Evolutionary conservation across 2,329 filamentous ascomycete genomes (phyloP), one percentile per base, ranked within the genome.

Genomic region (Neonectria coccinea): DNA sequence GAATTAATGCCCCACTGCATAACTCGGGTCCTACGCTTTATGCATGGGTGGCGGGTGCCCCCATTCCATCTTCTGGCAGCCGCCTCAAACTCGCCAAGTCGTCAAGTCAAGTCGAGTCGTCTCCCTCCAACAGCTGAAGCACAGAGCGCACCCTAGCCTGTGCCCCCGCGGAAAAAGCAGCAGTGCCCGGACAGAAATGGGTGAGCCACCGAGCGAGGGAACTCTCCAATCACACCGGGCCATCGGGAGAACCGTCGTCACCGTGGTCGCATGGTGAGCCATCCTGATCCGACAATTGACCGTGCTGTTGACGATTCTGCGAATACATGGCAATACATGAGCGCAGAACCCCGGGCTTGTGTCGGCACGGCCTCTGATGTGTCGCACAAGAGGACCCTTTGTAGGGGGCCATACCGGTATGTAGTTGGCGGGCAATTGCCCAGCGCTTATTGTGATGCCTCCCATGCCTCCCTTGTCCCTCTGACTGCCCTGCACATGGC

Each of bases 221-320:
- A 27, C 60, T 56, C 56, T 63, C 59, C 68, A 72, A 72, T 68
- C 70, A 72, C 55, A 55, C 36, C 53, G 29, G 53, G 36, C 27
- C 53, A 59, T 53, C 41, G 59, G 53, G 51, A 50, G 33, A 68
- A 48, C 55, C 56, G 59, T 53, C 58, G 67, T 47, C 52, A 60
- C 62, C 59, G 61, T 64, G 68, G 67, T 65, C 67, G 64, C 69
- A 74, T 73, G 56, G 63, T 73, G 67, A 68, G 66, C 61, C 57
- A 62, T 73, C 71, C 69, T 69, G 60, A 72, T 66, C 71, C 73
- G 71, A 73, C 68, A 54, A 67, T 64, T 64, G 65, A 55, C 64
- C 63, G 51, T 64, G 64, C 66, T 66, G 66, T 59, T 56, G 59
- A 72, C 69, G 63, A 62, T 56, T 64, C 52, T 67, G 41, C 67